Evolutionary conservation across 345 rosid genomes (phyloP), one percentile per base, ranked within the genome.

Genomic region (Anastatica hierochuntica): DNA sequence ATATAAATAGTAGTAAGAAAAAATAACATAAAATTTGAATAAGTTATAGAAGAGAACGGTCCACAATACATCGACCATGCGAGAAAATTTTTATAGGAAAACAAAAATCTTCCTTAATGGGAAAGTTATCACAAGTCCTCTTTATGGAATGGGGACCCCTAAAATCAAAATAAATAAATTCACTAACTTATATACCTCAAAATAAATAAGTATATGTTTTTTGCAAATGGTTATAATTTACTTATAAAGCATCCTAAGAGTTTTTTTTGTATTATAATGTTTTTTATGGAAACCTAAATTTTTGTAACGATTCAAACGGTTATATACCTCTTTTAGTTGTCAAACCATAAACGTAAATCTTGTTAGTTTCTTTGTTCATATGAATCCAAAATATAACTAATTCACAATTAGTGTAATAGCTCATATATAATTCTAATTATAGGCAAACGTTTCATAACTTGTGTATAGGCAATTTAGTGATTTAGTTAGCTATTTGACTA

Each of bases 71-170:
- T n/a, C n/a, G n/a, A n/a, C n/a, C n/a, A n/a, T n/a, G 54, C 62
- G 15, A 48, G 37, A 39, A 57, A 13, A 13, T 4, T 18, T 26
- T 26, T n/a, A 27, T 12, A 6, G 2, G 10, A 58, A 49, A 42
- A 24, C 37, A 36, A 43, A 50, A 27, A 16, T 57, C 58, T 57
- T 65, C 59, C 49, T 43, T 37, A 66, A 58, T 38, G 63, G 52
- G 54, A 66, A 66, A 50, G 70, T 58, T 58, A 66, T 58, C 34
- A 16, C 19, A 50, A 58, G n/a, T 46, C 29, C 54, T 36, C 53
- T 66, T 58, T 43, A 49, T 66, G 40, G 54, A 58, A 57, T 51
- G 34, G 29, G 53, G 64, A 50, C 59, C 53, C 41, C 27, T 39
- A 43, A 3, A 29, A 20, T 56, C 45, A 15, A 43, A 42, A 33